Evolutionary conservation across 441 rosid species (phyloP), one percentile per base, ranked within the genome.

Genomic region (Pelargonium citronellum): DNA sequence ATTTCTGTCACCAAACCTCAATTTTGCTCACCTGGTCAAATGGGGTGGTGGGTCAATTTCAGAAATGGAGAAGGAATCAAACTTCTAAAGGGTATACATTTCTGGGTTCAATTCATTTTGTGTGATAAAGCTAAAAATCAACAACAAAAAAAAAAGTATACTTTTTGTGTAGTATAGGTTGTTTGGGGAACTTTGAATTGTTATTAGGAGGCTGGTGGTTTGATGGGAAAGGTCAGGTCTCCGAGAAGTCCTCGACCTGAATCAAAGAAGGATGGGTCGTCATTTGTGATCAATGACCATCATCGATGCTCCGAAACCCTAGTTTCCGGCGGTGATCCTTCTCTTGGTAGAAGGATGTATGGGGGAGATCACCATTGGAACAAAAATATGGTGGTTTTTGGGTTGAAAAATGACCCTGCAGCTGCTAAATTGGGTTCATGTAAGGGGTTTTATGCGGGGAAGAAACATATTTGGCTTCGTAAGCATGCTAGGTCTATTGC

Each of bases 221-320:
- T 68, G 43, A 76, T 79, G 90, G 90, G 90, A 69, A 86, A 80
- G 80, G 88, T 80, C 81, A 83, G 86, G 68, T 77, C 78, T 67
- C 79, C 81, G 5, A 74, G 79, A 71, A 77, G 81, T 81, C 83
- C 79, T 41, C 76, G 71, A 67, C 83, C 82, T 0, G 73, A 57
- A 61, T 67, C 58, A 0, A 66, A 19, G 12, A 74, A 75, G 34
- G 69, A 51, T 49, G 69, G 76, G 37, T 77, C 74, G 39, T 68
- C 72, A 15, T 20, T 30, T 72, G 77, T 78, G 73, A 73, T 67
- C 44, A 80, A 77, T 66, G 82, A 70, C 72, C 60, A 74, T 74
- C 81, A 64, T 11, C 76, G 83, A 75, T 72, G 79, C 73, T 83
- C 73, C 10, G 97, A 86, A 67, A 71, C 76, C 74, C 74, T 75